Evolutionary conservation across 441 rosid species (phyloP), one percentile per base, ranked within the genome.

Genomic region (Pelargonium citronellum): DNA sequence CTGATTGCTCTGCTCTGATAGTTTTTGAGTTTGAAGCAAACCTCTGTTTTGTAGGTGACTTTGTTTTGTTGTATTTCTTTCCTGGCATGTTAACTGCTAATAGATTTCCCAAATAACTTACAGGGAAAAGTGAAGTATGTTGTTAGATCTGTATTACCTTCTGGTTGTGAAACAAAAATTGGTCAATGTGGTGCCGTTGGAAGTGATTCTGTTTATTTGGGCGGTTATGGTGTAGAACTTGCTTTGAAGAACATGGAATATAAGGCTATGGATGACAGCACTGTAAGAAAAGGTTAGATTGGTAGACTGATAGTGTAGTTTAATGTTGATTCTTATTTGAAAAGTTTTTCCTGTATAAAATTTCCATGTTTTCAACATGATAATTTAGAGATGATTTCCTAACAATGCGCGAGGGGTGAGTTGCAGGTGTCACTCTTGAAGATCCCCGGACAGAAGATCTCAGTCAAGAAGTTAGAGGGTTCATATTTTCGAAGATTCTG

Each of bases 231-330:
- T 57, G 97, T 92, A 51, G 99, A 95, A 82, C 99, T 95, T 82
- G 99, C 99, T 71, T 67, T 95, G 83, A 95, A 95, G 87, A 95
- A 92, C 81, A 95, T 95, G 98, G 97, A 95, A 80, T 95, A 95
- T 75, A 92, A 95, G 79, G 99, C 98, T 41, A 92, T 95, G 88
- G 99, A 95, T 85, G 99, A 95, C 78, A 89, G 88, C 82, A 80
- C 90, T 10, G 78, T 95, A 78, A 91, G 87, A 84, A 91, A 92
- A 87, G 99, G 99, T 92, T 67, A 71, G 79, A 66, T 74, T 58
- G 66, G 24, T 61, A 57, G 57, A 12, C 44, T 70, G n/a, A 1
- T 64, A 43, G 39, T 37, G 2, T 27, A 53, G 24, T 58, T 67
- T 27, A 60, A 27, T 67, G 62, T 68, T 19, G 64, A 60, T 60